Base-by-base conservation (phyloP, 179 eudicot genomes). In the Actinidia polygama region DNA sequence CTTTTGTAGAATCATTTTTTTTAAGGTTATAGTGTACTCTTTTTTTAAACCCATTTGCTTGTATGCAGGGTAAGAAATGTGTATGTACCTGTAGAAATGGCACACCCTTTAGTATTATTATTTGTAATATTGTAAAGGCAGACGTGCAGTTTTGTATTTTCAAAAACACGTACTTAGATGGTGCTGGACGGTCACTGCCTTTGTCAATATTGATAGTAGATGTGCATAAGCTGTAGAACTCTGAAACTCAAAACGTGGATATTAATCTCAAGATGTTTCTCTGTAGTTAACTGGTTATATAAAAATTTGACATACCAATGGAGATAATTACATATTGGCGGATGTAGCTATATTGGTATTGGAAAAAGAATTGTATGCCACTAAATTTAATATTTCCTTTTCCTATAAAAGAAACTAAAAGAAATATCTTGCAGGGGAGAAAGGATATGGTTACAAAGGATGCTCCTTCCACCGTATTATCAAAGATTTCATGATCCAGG, bases 381-480 rank as follows among this genome's bases (percentile, higher is more conserved):
- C 23, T 79, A 53, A 49, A 18, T 67, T 26, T 49, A 49, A 47
- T 49, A 8, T 26, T 50, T 51, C 19, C 16, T 46, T 7, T 57
- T 6, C 36, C 7, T 16, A 14, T 53, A 40, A 40, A 40, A 40
- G 44, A 40, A 40, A 40, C 3, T 23, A 8, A 12, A 75, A 54
- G 55, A 75, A 1, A 75, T 40, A 1, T 10, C 21, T 7, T 83
- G 58, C 84, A 83, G 92, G 92, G 23, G 91, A 88, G 82, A 90
- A 90, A 83, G 92, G 92, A 18, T 88, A 72, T 82, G 92, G 92
- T 50, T 90, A 86, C 84, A 90, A 86, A 62, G 90, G 90, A 19
- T 83, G 86, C 87, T 87, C 87, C 55, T 89, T 89, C 77, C 91
- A 89, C 83, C 90, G 91, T 71, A 87, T 89, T 47, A 89, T 87